Evolutionary conservation across 768 basidiomycete species (phyloP).

Genomic region (Tylopilus intermedius): DNA sequence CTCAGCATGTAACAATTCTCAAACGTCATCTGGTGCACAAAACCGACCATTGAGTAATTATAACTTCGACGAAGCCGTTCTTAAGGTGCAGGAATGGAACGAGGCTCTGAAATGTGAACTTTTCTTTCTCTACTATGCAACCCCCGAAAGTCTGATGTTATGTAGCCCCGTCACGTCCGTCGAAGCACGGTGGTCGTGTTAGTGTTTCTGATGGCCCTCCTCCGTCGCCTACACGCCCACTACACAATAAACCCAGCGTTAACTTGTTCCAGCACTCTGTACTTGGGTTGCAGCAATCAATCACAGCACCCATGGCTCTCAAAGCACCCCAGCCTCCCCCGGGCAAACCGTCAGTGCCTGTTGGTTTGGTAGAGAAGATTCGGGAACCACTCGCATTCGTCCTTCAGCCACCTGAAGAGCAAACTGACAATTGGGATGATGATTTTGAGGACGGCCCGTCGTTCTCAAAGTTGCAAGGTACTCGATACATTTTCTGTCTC

Average conservation of each 20-base stretch:
- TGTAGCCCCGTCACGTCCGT: conserved; percentile 66
- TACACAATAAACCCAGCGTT: conserved; percentile 25
- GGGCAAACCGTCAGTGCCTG: conserved; percentile 21
- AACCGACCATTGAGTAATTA: conserved; percentile 67
- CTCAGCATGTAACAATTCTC: conserved; percentile 31
- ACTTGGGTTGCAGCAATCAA: conserved; percentile 33
- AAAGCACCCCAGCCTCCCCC: conserved; percentile 16
- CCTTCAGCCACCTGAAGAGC: conserved; percentile 73
- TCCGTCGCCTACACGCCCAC: conserved; percentile 38
- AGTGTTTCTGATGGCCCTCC: conserved; percentile 36
- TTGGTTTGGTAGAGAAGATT: conserved; percentile 35
- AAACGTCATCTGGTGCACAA: conserved; percentile 31
- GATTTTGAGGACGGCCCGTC: conserved; percentile 96
- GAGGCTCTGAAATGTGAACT: conserved; percentile 83
- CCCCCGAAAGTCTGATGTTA: conserved; percentile 1
- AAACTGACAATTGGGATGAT: conserved; percentile 96
- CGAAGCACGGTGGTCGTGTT: conserved; percentile 55
- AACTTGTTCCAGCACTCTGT: conserved; percentile 30
- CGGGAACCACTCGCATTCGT: conserved; percentile 58
- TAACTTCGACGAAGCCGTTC: conserved; percentile 89
- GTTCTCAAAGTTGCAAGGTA: conserved; percentile 73
- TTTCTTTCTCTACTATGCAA: conserved; percentile 13
- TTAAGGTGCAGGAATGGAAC: conserved; percentile 98
- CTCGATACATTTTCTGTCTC: not conserved
- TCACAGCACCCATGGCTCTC: conserved; percentile 29